Percentiles rank a stretch among this genome's conserved stretches.
Evolutionary conservation across 371 early-diverging fungal genomes (phyloP).

Genomic region (Syncephalastrum contaminatum): DNA sequence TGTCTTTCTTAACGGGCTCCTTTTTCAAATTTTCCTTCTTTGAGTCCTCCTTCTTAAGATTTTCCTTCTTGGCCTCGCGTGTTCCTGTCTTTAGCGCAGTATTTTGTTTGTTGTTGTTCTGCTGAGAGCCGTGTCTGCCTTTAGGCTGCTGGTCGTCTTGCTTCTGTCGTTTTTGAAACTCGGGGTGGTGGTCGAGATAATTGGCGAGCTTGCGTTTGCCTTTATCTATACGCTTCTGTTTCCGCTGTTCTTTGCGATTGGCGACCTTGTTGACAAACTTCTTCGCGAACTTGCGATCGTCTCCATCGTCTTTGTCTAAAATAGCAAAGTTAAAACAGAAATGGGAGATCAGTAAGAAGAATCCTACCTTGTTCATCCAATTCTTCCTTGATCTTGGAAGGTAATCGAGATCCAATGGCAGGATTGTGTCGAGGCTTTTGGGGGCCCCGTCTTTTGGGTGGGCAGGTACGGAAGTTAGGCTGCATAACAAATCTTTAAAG

Average conservation of each 20-base stretch:
- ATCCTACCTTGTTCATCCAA: slow-evolving; percentile 32
- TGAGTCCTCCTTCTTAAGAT: slow-evolving; percentile 1
- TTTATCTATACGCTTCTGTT: slow-evolving; percentile 43
- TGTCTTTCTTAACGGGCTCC: not conserved
- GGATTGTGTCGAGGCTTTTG: slow-evolving; percentile 5
- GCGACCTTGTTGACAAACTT: slow-evolving; percentile 27
- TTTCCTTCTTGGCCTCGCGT: not conserved
- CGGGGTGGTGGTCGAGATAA: slow-evolving; percentile 20
- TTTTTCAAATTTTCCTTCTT: not conserved
- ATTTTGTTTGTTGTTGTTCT: slow-evolving; percentile 15
- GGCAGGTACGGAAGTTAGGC: no score
- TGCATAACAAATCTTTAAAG: no score
- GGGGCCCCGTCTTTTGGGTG: no score
- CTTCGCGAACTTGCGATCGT: slow-evolving; percentile 39
- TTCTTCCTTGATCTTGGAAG: slow-evolving; percentile 35
- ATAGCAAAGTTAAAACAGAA: not conserved
- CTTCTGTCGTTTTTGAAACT: slow-evolving; percentile 1
- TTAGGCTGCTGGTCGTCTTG: slow-evolving; percentile 20
- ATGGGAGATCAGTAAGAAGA: no score
- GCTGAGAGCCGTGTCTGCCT: slow-evolving; percentile 13
- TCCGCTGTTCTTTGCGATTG: slow-evolving; percentile 38
- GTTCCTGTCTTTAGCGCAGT: not conserved
- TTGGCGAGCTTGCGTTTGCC: slow-evolving; percentile 32
- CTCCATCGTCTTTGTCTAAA: slow-evolving; percentile 16
- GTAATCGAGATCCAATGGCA: slow-evolving; percentile 33